Percentiles rank a stretch among this genome's conserved stretches.
Conservation (phyloP, 345 rosid genomes). For the Syzygium grande region DNA sequence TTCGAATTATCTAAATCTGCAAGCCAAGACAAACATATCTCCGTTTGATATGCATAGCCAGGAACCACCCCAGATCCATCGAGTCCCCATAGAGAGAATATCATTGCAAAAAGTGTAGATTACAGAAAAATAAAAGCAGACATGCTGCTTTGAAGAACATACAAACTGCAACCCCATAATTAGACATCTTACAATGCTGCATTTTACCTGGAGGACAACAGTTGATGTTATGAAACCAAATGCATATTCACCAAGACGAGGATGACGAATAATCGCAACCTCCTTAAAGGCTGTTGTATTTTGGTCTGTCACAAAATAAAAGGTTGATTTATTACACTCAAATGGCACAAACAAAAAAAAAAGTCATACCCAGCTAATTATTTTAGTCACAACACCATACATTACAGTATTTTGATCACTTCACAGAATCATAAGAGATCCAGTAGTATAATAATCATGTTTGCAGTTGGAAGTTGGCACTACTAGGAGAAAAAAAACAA, state of each 20-base stretch:
- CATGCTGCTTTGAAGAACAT: background rate
- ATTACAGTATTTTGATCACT: background rate
- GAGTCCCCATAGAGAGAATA: background rate
- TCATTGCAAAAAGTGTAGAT: background rate
- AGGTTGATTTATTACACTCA: background rate
- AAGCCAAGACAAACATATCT: background rate
- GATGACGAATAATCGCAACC: constrained; percentile 81
- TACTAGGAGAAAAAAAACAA: background rate
- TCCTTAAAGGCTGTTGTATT: constrained; percentile 79
- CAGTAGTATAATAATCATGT: background rate
- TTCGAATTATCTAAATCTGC: background rate
- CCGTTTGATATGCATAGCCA: background rate
- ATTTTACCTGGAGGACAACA: constrained; percentile 60
- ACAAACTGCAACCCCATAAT: background rate
- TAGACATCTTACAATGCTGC: background rate
- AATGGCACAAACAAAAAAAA: background rate
- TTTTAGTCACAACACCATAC: background rate
- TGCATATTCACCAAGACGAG: constrained; percentile 84
- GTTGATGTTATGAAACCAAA: constrained; percentile 86
- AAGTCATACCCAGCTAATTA: background rate
- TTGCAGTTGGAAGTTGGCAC: background rate
- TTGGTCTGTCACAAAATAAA: constrained; percentile 38
- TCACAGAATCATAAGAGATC: background rate
- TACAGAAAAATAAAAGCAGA: background rate
- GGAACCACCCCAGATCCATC: background rate